Conservation (phyloP, 371 early-diverging fungal genomes). For the Massospora cicadina region DNA sequence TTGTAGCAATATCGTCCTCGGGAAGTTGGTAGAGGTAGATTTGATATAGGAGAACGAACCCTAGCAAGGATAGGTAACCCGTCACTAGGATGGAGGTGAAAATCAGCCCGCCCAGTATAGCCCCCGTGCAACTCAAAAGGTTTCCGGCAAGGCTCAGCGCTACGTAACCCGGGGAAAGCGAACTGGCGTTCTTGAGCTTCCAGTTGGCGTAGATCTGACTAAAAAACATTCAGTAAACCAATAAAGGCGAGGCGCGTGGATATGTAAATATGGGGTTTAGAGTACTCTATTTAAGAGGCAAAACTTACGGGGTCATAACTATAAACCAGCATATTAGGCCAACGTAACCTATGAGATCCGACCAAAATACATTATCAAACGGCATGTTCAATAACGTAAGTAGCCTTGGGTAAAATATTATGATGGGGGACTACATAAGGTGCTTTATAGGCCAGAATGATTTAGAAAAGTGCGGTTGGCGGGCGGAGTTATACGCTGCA, state of each 20-base stretch:
- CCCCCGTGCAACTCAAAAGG: constrained; percentile 2
- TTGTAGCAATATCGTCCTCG: not conserved
- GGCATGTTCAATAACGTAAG: too few species aligned
- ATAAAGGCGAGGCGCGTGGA: not conserved
- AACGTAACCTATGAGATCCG: not conserved
- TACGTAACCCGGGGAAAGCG: constrained; percentile 5
- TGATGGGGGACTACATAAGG: not conserved
- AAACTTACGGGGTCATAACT: not conserved
- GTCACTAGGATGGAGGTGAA: constrained; percentile 4
- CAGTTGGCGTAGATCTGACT: constrained; percentile 9
- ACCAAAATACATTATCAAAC: not conserved
- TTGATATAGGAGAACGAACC: constrained; percentile 2
- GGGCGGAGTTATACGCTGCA: too few species aligned
- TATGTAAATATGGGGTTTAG: not conserved
- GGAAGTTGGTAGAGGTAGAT: not conserved
- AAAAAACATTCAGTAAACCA: not conserved
- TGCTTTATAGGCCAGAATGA: not conserved
- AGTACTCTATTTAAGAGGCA: too few species aligned
- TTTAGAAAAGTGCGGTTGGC: too few species aligned
- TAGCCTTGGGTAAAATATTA: not conserved
- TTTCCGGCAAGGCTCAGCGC: constrained; percentile 1
- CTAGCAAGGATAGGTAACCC: not conserved
- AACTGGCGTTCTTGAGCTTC: constrained; percentile 8
- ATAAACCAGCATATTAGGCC: not conserved
- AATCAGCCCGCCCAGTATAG: constrained; percentile 6